These are phyloP conservation scores for Rosa multiflora DNA, from an alignment of 306 rosid genomes.

Conservation along the genomic window DNA sequence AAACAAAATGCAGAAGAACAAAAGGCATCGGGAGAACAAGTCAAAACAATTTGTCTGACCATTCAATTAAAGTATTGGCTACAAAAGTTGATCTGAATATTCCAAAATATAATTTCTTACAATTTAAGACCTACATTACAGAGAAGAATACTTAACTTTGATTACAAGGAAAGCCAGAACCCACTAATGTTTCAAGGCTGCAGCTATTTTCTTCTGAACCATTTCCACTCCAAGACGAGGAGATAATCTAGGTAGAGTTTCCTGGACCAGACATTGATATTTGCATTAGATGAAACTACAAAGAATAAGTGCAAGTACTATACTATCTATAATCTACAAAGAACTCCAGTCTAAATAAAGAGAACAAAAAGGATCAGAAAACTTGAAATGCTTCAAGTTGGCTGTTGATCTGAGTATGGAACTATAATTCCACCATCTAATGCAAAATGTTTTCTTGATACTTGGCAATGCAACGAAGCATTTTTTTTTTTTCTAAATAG, in stretches of 20 bases:
- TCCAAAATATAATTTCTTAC: neutral
- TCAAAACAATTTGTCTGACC: conserved; percentile 6
- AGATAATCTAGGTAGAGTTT: conserved; percentile 69
- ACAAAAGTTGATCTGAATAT: neutral
- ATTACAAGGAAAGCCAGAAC: conserved; percentile 7
- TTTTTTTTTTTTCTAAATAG: neutral
- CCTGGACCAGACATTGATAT: conserved; percentile 45
- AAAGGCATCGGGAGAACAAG: conserved; percentile 1
- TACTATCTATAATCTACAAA: neutral
- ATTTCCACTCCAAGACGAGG: conserved; percentile 91
- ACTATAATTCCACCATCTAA: conserved; percentile 24
- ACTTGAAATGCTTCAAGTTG: conserved; percentile 8
- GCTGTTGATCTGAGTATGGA: conserved; percentile 11
- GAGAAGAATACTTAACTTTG: neutral
- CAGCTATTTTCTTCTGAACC: conserved; percentile 77
- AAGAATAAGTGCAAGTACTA: conserved; percentile 8
- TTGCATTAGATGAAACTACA: conserved; percentile 22
- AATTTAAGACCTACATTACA: neutral
- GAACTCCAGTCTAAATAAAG: neutral
- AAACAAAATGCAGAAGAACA: neutral
- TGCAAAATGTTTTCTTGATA: conserved; percentile 19
- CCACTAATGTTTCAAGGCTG: conserved; percentile 52
- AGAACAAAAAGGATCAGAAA: neutral
- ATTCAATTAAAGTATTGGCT: conserved; percentile 13
- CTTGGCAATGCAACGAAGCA: neutral